Evolutionary conservation across 2,329 filamentous ascomycete species (phyloP).

Genomic region (Fusarium sp.): DNA sequence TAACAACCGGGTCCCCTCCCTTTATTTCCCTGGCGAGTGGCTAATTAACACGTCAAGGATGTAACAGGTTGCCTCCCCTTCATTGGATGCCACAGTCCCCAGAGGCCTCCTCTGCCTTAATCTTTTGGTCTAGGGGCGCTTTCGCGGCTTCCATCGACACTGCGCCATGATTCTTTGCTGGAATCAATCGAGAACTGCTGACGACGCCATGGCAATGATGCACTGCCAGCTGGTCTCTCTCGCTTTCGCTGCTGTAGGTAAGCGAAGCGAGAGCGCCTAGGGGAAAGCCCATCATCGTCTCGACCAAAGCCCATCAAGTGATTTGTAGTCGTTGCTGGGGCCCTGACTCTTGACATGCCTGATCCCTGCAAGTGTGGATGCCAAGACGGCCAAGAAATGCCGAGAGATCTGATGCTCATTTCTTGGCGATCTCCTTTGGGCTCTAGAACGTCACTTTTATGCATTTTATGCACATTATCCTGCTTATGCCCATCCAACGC

Average conservation of each 20-base stretch:
- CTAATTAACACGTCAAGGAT: slow-evolving; percentile 26
- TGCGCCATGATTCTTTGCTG: neutral
- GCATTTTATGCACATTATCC: slow-evolving; percentile 20
- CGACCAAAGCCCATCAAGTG: neutral
- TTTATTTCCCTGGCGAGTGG: slow-evolving; percentile 25
- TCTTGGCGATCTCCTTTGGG: slow-evolving; percentile 33
- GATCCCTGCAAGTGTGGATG: slow-evolving; percentile 5
- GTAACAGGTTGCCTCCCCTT: slow-evolving; percentile 5
- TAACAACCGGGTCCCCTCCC: neutral
- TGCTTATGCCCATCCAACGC: slow-evolving; percentile 8
- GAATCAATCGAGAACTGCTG: neutral
- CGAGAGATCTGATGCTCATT: slow-evolving; percentile 36
- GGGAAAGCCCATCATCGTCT: neutral
- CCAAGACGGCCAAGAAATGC: slow-evolving; percentile 42
- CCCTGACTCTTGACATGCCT: neutral
- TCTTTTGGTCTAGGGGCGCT: neutral
- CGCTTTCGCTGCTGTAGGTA: neutral
- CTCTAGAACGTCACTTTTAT: slow-evolving; percentile 6
- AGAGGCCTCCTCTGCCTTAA: slow-evolving; percentile 30
- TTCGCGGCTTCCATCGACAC: neutral
- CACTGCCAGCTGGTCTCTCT: neutral
- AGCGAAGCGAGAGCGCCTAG: neutral
- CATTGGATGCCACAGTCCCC: slow-evolving; percentile 5
- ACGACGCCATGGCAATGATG: neutral
- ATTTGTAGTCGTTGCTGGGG: neutral